These are phyloP conservation scores for Takashimella koratensis DNA, from an alignment of 1,284 basidiomycete genomes.

Conservation along the genomic window DNA sequence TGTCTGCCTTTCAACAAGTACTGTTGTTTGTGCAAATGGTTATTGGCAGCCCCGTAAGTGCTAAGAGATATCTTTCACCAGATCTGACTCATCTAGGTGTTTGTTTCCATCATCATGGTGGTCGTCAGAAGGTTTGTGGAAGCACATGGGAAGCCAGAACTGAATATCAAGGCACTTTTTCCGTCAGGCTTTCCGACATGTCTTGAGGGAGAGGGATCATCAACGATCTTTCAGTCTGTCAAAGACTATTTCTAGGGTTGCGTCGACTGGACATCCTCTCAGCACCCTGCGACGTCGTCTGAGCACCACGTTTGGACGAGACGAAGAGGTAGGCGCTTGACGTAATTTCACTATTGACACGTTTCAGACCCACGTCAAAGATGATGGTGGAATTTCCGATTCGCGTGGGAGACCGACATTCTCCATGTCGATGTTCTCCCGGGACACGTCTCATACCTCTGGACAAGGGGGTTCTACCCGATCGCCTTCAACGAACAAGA, in stretches of 20 bases:
- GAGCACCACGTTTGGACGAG: constrained; percentile 11
- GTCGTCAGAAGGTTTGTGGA: constrained; percentile 37
- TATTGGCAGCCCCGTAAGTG: constrained; percentile 46
- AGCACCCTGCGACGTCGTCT: constrained; percentile 29
- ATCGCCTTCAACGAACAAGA: constrained; percentile 14
- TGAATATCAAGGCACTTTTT: constrained; percentile 62
- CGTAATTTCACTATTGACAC: not conserved
- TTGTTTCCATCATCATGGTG: constrained; percentile 50
- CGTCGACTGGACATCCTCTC: constrained; percentile 20
- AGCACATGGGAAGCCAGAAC: not conserved
- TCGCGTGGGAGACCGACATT: not conserved
- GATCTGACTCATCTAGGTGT: constrained; percentile 23
- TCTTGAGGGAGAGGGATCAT: constrained; percentile 56
- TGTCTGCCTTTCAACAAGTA: constrained; percentile 52
- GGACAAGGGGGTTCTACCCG: too few relatives aligned
- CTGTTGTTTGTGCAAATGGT: constrained; percentile 50
- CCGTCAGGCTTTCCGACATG: constrained; percentile 64
- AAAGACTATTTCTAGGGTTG: constrained; percentile 32
- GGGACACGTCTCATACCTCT: too few relatives aligned
- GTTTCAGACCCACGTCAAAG: not conserved
- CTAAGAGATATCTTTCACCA: not conserved
- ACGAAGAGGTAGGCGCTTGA: not conserved
- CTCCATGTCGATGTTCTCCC: not conserved
- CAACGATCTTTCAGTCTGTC: constrained; percentile 23
- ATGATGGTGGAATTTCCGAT: not conserved